A percentile compares a stretch with the other conserved stretches of the same genome.
Conservation (phyloP, 2,329 filamentous ascomycete genomes). For the Claviceps sp. region DNA sequence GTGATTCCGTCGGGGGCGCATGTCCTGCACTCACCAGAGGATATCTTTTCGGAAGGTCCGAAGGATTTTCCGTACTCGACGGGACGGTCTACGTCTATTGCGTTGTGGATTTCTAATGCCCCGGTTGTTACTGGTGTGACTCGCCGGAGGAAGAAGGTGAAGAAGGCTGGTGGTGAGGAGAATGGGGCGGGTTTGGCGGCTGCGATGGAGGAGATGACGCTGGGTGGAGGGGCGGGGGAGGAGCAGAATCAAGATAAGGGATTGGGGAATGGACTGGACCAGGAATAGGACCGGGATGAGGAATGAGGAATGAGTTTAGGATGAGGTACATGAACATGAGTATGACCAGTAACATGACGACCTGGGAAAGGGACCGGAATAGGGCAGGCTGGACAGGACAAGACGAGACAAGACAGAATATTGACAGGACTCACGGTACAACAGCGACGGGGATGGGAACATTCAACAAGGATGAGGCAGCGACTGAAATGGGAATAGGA, state of each 20-base stretch:
- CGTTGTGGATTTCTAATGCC: conserved; percentile 54
- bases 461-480: no score
- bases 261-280: neutral
- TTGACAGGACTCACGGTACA: no score
- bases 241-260: neutral
- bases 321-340: no score
- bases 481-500: no score
- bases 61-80: conserved; percentile 58
- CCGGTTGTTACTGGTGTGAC: conserved; percentile 24
- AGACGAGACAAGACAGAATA: no score
- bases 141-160: conserved; percentile 25
- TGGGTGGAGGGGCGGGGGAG: neutral
- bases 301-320: no score
- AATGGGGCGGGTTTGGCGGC: neutral
- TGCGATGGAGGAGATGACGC: neutral
- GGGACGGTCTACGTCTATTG: conserved; percentile 54
- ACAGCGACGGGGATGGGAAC: no score
- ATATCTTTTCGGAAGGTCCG: conserved; percentile 26
- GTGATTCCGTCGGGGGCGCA: no score
- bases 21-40: neutral
- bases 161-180: neutral
- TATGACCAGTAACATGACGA: no score
- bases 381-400: no score
- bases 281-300: neutral
- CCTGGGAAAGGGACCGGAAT: no score